A percentile compares a stretch with the other conserved stretches of the same genome.
Evolutionary conservation across 345 rosid genomes (phyloP).

Genomic region (Lepidium africanum): DNA sequence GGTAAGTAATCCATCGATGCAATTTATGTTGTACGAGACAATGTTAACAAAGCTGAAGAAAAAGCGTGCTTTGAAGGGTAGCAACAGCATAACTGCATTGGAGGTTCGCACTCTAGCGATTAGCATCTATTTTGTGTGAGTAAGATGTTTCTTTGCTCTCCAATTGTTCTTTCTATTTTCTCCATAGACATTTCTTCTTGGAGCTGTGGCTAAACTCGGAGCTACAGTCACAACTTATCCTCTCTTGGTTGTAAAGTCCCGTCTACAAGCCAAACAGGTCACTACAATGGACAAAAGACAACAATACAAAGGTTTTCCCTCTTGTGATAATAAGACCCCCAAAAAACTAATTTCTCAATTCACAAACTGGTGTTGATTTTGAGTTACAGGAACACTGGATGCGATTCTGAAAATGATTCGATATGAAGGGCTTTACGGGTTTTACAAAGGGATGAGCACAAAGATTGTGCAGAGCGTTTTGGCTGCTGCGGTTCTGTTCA

Average conservation of each 20-base stretch:
- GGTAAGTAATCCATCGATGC: constrained; percentile 98
- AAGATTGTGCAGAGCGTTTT: constrained; percentile 88
- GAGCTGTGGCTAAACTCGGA: constrained; percentile 97
- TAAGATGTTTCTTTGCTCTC: neutral
- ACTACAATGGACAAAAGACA: constrained; percentile 65
- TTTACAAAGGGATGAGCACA: constrained; percentile 96
- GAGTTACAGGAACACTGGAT: constrained; percentile 57
- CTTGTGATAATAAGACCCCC: neutral
- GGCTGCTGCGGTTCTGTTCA: constrained; percentile 85
- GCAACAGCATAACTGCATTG: constrained; percentile 52
- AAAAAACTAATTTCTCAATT: neutral
- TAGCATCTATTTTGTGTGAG: neutral
- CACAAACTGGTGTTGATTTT: neutral
- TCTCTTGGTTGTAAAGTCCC: constrained; percentile 84
- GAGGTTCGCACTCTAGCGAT: constrained; percentile 45
- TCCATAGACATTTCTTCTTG: constrained; percentile 79
- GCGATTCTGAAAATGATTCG: constrained; percentile 84
- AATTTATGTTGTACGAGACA: constrained; percentile 94
- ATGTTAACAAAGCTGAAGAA: constrained; percentile 79
- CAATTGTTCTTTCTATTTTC: neutral
- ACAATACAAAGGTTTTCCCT: constrained; percentile 54
- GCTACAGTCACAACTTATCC: constrained; percentile 96
- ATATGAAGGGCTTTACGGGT: constrained; percentile 73
- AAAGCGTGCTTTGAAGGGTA: constrained; percentile 46
- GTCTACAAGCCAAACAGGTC: constrained; percentile 92